phyloP scores from a whole-genome alignment of 2,329 filamentous ascomycete genomes.

The Elsinoe arachidis region DNA sequence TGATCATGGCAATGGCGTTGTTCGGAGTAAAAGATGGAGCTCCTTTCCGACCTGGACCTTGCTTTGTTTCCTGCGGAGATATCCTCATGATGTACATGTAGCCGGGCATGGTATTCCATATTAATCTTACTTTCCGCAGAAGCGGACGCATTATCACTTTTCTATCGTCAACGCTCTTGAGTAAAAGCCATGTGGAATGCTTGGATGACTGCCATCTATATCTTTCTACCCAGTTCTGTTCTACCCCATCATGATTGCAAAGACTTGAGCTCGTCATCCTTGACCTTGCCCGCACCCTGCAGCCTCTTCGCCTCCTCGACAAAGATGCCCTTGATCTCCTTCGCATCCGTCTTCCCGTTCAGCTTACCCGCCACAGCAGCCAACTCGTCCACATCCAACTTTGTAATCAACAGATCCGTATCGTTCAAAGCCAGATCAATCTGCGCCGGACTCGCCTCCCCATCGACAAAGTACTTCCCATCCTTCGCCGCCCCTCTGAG shows the following conservation, averaged over 20 bases:
- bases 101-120: not conserved
- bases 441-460: slow-evolving; percentile 63
- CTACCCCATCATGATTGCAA: slow-evolving; percentile 14
- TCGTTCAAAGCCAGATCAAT: slow-evolving; percentile 79
- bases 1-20: not conserved
- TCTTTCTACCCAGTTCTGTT: no score
- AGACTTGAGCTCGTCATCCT: slow-evolving; percentile 70
- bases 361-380: slow-evolving; percentile 75
- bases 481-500: slow-evolving; percentile 92
- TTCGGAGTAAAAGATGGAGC: not conserved
- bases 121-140: no score
- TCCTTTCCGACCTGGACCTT: not conserved
- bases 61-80: not conserved
- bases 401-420: slow-evolving; percentile 76
- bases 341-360: slow-evolving; percentile 64
- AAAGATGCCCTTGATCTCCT: slow-evolving; percentile 81
- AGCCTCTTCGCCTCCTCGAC: slow-evolving; percentile 68
- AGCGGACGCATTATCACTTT: no score
- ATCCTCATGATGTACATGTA: slow-evolving; percentile 2
- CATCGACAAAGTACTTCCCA: slow-evolving; percentile 79
- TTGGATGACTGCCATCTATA: no score
- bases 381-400: slow-evolving; percentile 86
- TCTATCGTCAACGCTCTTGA: no score
- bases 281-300: slow-evolving; percentile 72
- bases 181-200: no score